phyloP scores from a whole-genome alignment of 768 basidiomycete species.

The Floccularia luteovirens region DNA sequence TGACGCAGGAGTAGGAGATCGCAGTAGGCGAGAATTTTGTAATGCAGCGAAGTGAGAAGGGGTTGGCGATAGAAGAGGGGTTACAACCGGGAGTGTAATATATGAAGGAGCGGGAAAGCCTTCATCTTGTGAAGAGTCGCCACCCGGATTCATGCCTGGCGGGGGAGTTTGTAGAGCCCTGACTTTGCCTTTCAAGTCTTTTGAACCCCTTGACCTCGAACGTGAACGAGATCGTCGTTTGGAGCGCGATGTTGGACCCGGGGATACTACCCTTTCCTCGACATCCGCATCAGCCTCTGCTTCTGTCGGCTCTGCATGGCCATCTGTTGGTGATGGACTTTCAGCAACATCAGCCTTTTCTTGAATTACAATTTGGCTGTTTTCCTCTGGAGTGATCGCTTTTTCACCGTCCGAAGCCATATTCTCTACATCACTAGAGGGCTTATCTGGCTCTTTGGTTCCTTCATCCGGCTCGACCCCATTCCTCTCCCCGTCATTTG shows the following conservation, averaged over 20 bases:
- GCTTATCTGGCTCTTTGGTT: too few relatives aligned
- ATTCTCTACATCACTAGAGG: too few relatives aligned
- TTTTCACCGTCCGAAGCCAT: not conserved
- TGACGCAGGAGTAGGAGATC: slow-evolving; percentile 45
- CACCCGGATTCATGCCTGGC: slow-evolving; percentile 35
- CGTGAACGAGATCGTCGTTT: slow-evolving; percentile 74
- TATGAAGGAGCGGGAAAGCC: slow-evolving; percentile 30
- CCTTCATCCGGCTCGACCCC: too few relatives aligned
- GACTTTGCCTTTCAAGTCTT: slow-evolving; percentile 61
- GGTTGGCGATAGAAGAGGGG: slow-evolving; percentile 36
- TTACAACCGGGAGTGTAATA: slow-evolving; percentile 23
- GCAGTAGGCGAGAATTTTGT: slow-evolving; percentile 34
- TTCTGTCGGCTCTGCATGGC: slow-evolving; percentile 15
- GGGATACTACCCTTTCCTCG: slow-evolving; percentile 32
- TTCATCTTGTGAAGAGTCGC: slow-evolving; percentile 72
- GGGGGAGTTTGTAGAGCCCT: slow-evolving; percentile 39
- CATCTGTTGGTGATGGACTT: slow-evolving; percentile 6
- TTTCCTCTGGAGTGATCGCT: slow-evolving; percentile 4
- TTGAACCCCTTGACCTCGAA: slow-evolving; percentile 71
- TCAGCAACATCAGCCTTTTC: slow-evolving; percentile 11
- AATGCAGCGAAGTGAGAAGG: slow-evolving; percentile 54
- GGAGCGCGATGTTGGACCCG: slow-evolving; percentile 36
- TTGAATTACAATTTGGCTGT: slow-evolving; percentile 7
- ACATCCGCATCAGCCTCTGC: slow-evolving; percentile 29
- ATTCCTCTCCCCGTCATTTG: not conserved